These are phyloP conservation scores for Cercospora sesami DNA, from an alignment of 2,329 filamentous ascomycete genomes.

Conservation along the genomic window DNA sequence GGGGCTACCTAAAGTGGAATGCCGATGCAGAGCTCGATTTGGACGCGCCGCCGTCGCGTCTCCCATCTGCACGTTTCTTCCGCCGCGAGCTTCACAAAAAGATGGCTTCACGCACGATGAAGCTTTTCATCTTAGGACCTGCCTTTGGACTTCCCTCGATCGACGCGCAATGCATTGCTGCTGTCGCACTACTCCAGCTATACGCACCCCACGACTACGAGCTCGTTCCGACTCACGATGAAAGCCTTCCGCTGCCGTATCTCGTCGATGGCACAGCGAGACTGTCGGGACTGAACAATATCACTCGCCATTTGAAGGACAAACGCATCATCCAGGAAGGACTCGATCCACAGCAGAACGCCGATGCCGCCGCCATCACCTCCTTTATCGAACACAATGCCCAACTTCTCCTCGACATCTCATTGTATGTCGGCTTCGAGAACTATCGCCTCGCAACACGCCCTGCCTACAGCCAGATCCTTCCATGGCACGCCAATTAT, in stretches of 20 bases:
- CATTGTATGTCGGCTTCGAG: constrained; percentile 82
- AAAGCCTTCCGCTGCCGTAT: constrained; percentile 31
- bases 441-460: constrained; percentile 80
- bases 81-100: background rate
- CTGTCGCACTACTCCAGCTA: constrained; percentile 72
- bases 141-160: constrained; percentile 88
- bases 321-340: constrained; percentile 23
- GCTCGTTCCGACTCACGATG: constrained; percentile 62
- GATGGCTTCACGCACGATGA: constrained; percentile 41
- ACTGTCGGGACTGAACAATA: constrained; percentile 62
- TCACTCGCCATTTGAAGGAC: constrained; percentile 57
- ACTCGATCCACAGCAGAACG: constrained; percentile 26
- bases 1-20: background rate
- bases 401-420: constrained; percentile 78
- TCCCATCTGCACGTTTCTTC: background rate
- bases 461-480: constrained; percentile 74
- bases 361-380: constrained; percentile 44
- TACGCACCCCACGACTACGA: constrained; percentile 60
- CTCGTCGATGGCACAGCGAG: constrained; percentile 58
- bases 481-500: constrained; percentile 87
- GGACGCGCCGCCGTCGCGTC: constrained; percentile 6
- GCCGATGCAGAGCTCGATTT: background rate
- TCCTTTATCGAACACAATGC: constrained; percentile 70
- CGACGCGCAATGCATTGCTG: constrained; percentile 84
- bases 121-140: constrained; percentile 86